Percentiles rank a stretch among this genome's conserved stretches.
Evolutionary conservation across 2,329 filamentous ascomycete genomes (phyloP).

Genomic region (Ilyonectria mors-panacis): DNA sequence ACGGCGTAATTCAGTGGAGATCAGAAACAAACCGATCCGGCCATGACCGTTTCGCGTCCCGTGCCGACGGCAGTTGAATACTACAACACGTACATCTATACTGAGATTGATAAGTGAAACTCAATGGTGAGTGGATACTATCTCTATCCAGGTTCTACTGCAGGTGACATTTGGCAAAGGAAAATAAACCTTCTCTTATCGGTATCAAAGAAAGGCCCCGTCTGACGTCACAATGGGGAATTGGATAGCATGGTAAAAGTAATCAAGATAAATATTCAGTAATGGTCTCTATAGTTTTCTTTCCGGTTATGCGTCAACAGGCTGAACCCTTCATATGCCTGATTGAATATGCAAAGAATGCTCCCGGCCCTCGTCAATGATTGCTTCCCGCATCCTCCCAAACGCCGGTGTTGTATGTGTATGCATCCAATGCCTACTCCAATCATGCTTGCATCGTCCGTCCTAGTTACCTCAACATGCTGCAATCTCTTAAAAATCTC

Average conservation of each 20-base stretch:
- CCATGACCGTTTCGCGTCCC: constrained; percentile 28
- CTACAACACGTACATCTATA: background rate
- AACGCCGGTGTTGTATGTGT: constrained; percentile 42
- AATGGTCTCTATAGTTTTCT: constrained; percentile 25
- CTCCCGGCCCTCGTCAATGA: constrained; percentile 26
- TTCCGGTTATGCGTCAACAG: constrained; percentile 26
- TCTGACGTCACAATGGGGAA: no score
- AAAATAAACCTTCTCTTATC: no score
- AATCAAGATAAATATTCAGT: constrained; percentile 11
- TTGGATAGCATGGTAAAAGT: background rate
- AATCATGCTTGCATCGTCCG: constrained; percentile 28
- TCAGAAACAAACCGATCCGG: constrained; percentile 6
- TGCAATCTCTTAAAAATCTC: constrained; percentile 1
- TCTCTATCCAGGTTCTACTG: no score
- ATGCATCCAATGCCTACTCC: constrained; percentile 33
- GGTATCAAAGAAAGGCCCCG: no score
- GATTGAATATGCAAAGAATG: constrained; percentile 30
- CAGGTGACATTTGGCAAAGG: no score
- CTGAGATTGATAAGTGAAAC: constrained; percentile 17
- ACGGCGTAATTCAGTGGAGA: background rate
- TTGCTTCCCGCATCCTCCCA: constrained; percentile 31
- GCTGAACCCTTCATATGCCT: constrained; percentile 28
- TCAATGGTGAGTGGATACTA: background rate
- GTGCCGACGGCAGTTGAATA: constrained; percentile 19
- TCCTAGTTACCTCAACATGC: constrained; percentile 30